Evolutionary conservation across 106 monocot genomes (phyloP).

Genomic region (Allium cepa): DNA sequence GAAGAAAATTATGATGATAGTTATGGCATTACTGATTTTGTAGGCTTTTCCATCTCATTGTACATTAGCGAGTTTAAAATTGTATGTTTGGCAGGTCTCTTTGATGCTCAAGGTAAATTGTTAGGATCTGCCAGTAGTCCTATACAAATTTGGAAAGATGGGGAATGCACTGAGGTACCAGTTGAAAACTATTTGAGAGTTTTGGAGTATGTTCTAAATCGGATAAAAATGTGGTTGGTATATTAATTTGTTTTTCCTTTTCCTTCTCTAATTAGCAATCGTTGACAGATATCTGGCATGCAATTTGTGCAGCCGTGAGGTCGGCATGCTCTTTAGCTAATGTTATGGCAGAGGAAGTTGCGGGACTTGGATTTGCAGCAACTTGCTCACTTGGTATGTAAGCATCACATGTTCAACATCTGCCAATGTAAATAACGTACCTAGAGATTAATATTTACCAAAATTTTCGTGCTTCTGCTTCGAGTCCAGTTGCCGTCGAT

Average conservation of each 20-base stretch:
- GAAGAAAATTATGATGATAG: no score
- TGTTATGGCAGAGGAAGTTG: constrained; percentile 49
- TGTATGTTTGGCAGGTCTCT: constrained; percentile 45
- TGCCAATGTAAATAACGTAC: neutral
- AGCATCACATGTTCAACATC: neutral
- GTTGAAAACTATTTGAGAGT: neutral
- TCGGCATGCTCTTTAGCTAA: constrained; percentile 49
- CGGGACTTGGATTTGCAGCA: constrained; percentile 85
- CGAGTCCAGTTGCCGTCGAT: constrained; percentile 85
- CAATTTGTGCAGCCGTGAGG: constrained; percentile 85
- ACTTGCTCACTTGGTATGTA: constrained; percentile 93
- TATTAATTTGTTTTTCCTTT: neutral
- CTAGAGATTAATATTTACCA: neutral
- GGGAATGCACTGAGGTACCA: constrained; percentile 76
- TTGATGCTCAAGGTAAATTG: constrained; percentile 60
- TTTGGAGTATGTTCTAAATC: neutral
- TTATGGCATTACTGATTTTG: no score
- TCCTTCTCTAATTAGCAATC: constrained; percentile 72
- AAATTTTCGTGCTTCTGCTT: neutral
- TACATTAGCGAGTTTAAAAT: no score
- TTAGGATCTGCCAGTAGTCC: constrained; percentile 78
- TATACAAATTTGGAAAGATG: constrained; percentile 98
- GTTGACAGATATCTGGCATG: constrained; percentile 97
- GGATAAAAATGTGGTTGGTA: constrained; percentile 4
- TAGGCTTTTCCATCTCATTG: no score